Conservation (phyloP, 2,329 filamentous ascomycete genomes). For the Botrytis fragariae region DNA sequence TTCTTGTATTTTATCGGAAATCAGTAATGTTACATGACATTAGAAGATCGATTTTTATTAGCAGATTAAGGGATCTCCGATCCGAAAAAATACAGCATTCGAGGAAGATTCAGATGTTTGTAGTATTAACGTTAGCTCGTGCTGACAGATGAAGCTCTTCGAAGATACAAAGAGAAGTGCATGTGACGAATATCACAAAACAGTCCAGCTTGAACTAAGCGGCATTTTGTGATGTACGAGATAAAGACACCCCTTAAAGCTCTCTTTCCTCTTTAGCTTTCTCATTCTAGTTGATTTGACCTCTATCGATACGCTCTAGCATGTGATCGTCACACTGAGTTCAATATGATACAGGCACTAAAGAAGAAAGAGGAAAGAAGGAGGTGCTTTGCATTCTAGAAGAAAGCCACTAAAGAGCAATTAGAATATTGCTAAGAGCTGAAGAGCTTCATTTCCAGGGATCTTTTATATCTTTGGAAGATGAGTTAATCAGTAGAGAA, state of each 20-base stretch:
- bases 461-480: not conserved
- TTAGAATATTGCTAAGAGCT: not conserved
- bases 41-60: not conserved
- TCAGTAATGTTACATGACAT: not conserved
- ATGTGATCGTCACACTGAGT: not conserved
- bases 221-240: no score
- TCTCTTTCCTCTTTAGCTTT: no score
- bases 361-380: not conserved
- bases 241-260: no score
- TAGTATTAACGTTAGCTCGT: not conserved
- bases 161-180: not conserved
- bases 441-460: not conserved
- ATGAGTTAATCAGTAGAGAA: not conserved
- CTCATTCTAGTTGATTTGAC: no score
- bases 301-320: no score
- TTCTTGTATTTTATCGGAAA: not conserved
- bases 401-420: not conserved
- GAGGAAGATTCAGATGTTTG: not conserved
- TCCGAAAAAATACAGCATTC: not conserved
- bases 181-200: not conserved
- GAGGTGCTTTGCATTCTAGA: not conserved
- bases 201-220: no score
- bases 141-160: not conserved
- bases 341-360: not conserved
- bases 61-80: not conserved